A percentile compares a stretch with the other conserved stretches of the same genome.
These are phyloP conservation scores for Penicillium turbatum DNA, from an alignment of 495 filamentous ascomycete genomes.

Conservation along the genomic window DNA sequence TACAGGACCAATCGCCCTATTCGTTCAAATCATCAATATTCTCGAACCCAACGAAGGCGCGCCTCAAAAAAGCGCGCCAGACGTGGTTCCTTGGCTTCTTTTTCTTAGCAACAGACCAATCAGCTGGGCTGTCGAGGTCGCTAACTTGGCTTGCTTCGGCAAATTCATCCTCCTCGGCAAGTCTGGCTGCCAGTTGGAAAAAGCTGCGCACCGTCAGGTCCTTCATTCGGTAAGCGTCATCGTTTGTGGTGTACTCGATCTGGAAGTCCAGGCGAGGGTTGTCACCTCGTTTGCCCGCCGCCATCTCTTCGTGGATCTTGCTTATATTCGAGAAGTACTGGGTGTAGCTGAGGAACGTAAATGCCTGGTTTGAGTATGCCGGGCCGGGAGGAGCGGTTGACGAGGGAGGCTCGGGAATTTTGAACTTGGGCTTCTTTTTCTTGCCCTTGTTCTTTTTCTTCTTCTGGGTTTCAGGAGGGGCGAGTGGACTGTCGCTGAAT, in stretches of 20 bases:
- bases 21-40: constrained; percentile 53
- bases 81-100: constrained; percentile 46
- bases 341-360: constrained; percentile 71
- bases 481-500: not conserved
- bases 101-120: constrained; percentile 31
- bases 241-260: constrained; percentile 80
- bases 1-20: not conserved
- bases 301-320: constrained; percentile 66
- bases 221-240: constrained; percentile 66
- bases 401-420: constrained; percentile 67
- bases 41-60: constrained; percentile 75
- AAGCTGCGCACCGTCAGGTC: constrained; percentile 85
- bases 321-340: constrained; percentile 96
- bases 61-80: constrained; percentile 72
- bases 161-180: constrained; percentile 54
- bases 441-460: constrained; percentile 52
- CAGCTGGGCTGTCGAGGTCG: constrained; percentile 8
- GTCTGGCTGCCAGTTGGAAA: constrained; percentile 70
- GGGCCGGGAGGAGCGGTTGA: constrained; percentile 75
- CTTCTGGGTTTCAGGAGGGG: constrained; percentile 24
- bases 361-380: constrained; percentile 81
- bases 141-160: constrained; percentile 11
- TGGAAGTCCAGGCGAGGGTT: constrained; percentile 68
- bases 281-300: constrained; percentile 19
- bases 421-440: constrained; percentile 57